Evolutionary conservation across 2,329 filamentous ascomycete species (phyloP).

Genomic region (Tolypocladium nubicola): DNA sequence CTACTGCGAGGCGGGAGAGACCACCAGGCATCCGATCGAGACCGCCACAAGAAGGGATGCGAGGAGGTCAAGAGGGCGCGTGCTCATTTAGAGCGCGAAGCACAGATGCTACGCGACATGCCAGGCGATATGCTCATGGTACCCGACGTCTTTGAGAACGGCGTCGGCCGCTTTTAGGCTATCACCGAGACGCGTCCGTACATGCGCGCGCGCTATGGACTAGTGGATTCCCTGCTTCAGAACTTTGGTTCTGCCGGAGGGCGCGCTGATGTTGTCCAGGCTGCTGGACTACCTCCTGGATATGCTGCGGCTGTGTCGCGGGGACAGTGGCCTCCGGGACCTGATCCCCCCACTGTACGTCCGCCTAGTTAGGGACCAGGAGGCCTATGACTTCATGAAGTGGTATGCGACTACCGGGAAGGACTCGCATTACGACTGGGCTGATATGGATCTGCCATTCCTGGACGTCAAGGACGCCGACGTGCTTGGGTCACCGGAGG

Average conservation of each 20-base stretch:
- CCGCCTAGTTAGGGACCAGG: constrained; percentile 36
- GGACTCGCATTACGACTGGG: constrained; percentile 9
- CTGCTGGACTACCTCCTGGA: constrained; percentile 29
- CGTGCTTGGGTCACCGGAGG: constrained; percentile 22
- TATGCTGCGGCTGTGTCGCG: constrained; percentile 31
- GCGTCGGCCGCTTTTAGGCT: constrained; percentile 31
- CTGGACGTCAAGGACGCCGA: constrained; percentile 27
- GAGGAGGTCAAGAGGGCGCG: constrained; percentile 1
- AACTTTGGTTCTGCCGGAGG: constrained; percentile 17
- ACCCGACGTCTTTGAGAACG: constrained; percentile 24
- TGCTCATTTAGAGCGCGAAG: constrained; percentile 14
- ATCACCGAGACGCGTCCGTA: constrained; percentile 30
- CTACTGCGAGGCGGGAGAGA: constrained; percentile 4
- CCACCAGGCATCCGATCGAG: constrained; percentile 1
- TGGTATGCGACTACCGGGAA: constrained; percentile 15
- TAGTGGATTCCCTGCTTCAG: constrained; percentile 20
- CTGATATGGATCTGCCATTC: constrained; percentile 8
- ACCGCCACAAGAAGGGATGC: constrained; percentile 1
- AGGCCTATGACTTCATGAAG: constrained; percentile 34
- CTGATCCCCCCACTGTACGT: constrained; percentile 30
- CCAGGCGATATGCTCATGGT: constrained; percentile 14
- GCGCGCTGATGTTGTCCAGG: constrained; percentile 13
- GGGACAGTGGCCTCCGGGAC: constrained; percentile 31
- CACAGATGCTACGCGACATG: constrained; percentile 23
- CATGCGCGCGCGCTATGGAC: constrained; percentile 23